Base-by-base conservation (phyloP, 306 rosid species). In the Quercus parvula region DNA sequence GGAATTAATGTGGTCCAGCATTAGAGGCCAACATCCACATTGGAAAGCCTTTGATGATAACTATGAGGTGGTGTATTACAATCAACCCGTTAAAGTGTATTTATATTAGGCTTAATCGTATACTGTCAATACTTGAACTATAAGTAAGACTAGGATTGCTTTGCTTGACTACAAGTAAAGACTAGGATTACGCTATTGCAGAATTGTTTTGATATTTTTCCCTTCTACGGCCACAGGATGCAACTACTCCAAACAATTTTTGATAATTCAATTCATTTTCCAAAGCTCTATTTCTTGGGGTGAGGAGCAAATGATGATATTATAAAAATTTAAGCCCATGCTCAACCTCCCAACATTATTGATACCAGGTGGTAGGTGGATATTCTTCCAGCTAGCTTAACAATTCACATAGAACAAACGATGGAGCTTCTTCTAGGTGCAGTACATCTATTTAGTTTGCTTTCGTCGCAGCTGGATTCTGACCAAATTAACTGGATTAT, bases 401-500 rank as follows among this genome's bases (percentile, higher is more conserved):
- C 4, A 22, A 22, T 18, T 5, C 14, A 62, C 5, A 31, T 0
- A 62, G 68, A 4, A 25, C 35, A 25, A 61, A 61, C 68, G 19
- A 62, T 62, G 68, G 28, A 25, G 38, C 68, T 27, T 62, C 35
- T 30, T 62, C n/a, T 25, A 27, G 68, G 11, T 46, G n/a, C 15
- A 28, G 79, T 7, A 27, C 0, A 62, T 54, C 67, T 24, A 71
- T 72, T 78, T 79, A 86, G 61, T 46, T 89, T 82, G 81, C 84
- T 81, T 86, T 92, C 2, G 75, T 87, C 54, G 91, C 90, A 20
- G 81, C 84, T 56, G 94, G 91, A 85, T 87, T 94, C 44, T 95
- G 90, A 55, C 97, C 97, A 79, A 38, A 35, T 35, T 38, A 92
- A 91, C 86, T 91, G 97, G 75, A 92, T 90, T 64, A 92, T 88